Conservation (phyloP, 164 flowering plant genomes). For the Akebia trifoliata region DNA sequence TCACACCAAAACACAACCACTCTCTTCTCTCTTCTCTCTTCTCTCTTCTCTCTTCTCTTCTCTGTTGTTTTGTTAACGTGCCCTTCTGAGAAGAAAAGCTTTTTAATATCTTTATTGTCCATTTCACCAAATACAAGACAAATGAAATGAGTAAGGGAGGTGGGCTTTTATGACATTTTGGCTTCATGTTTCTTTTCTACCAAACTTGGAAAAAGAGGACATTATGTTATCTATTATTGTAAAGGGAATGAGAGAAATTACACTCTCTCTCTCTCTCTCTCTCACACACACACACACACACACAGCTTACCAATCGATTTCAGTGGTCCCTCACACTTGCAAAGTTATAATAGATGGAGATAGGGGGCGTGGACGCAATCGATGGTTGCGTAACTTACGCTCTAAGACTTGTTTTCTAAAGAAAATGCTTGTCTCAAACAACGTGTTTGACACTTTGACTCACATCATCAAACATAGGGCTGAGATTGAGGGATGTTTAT, state of each 20-base stretch:
- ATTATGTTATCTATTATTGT: background rate
- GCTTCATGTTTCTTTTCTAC: background rate
- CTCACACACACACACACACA: no score
- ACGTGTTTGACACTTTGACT: no score
- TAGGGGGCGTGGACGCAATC: background rate
- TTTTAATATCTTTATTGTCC: background rate
- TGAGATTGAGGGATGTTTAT: no score
- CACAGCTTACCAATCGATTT: background rate
- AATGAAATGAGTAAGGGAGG: background rate
- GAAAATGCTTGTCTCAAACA: no score
- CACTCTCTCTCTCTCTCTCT: background rate
- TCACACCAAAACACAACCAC: no score
- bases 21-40: no score
- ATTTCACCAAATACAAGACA: background rate
- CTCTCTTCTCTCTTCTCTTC: no score
- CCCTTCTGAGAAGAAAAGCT: background rate
- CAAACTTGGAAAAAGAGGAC: background rate
- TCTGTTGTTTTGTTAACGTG: no score
- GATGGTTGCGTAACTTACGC: constrained; percentile 9
- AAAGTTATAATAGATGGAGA: background rate
- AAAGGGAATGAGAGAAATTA: background rate
- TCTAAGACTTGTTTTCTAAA: no score
- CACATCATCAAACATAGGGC: no score
- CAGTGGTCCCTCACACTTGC: background rate
- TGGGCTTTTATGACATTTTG: background rate